phyloP scores from a whole-genome alignment of 495 filamentous ascomycete genomes.

The Penicillium taxi region DNA sequence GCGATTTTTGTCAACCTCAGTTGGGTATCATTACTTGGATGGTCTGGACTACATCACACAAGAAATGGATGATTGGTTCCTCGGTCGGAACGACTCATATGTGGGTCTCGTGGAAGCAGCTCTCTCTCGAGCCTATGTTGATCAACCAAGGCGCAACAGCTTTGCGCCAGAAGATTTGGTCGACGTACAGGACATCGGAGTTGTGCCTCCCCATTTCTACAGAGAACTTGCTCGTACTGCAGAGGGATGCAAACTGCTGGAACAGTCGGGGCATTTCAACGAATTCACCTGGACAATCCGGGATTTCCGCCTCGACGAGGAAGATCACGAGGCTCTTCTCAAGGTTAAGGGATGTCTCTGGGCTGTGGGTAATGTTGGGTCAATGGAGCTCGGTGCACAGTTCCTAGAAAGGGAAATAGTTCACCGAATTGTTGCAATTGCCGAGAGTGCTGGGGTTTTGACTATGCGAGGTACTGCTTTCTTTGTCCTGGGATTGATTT shows the following conservation, averaged over 20 bases:
- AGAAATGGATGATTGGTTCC: conserved; percentile 99
- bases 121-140: conserved; percentile 77
- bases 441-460: conserved; percentile 77
- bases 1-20: conserved; percentile 87
- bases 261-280: conserved; percentile 90
- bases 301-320: conserved; percentile 70
- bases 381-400: conserved; percentile 92
- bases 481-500: conserved; percentile 89
- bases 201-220: conserved; percentile 93
- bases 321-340: conserved; percentile 78
- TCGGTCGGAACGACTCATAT: conserved; percentile 89
- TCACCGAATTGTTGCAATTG: conserved; percentile 74
- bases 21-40: conserved; percentile 95
- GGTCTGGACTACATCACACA: conserved; percentile 96
- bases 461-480: conserved; percentile 92
- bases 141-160: conserved; percentile 40
- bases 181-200: conserved; percentile 52
- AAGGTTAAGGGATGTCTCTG: conserved; percentile 97
- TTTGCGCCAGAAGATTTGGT: conserved; percentile 47
- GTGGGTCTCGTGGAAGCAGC: conserved; percentile 92
- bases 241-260: conserved; percentile 83
- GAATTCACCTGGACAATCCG: conserved; percentile 85
- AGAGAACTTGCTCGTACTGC: conserved; percentile 85
- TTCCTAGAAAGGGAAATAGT: conserved; percentile 86
- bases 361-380: conserved; percentile 96